These are phyloP conservation scores for Fusarium sp. DNA, from an alignment of 2,329 filamentous ascomycete species.

Conservation along the genomic window DNA sequence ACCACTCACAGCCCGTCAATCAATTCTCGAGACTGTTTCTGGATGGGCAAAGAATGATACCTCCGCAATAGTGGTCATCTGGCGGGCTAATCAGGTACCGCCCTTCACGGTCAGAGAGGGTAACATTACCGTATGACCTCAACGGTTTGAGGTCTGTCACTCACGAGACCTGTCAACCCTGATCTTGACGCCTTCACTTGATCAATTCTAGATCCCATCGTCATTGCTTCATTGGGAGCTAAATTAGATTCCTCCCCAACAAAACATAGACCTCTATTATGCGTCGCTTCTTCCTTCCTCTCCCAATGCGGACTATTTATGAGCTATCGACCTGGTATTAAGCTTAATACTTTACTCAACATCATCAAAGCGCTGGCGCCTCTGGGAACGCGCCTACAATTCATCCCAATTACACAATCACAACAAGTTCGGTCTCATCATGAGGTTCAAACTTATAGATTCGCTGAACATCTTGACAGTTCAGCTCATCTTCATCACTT, in stretches of 20 bases:
- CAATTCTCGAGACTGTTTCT: not conserved
- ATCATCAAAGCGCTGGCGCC: not conserved
- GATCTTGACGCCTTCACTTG: conserved; percentile 35
- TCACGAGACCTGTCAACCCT: conserved; percentile 43
- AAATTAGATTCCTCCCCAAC: conserved; percentile 5
- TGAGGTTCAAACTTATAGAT: conserved; percentile 12
- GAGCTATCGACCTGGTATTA: not conserved
- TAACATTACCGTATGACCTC: conserved; percentile 42
- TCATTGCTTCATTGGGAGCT: conserved; percentile 5
- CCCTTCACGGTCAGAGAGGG: not conserved
- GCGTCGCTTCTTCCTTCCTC: not conserved
- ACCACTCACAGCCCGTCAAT: conserved; percentile 37
- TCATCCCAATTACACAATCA: not conserved
- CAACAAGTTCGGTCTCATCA: conserved; percentile 8
- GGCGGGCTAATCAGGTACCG: conserved; percentile 16
- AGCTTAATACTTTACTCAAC: not conserved
- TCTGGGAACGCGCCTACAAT: not conserved
- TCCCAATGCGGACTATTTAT: not conserved
- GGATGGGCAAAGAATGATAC: conserved; percentile 8
- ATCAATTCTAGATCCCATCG: conserved; percentile 13
- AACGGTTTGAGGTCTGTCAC: conserved; percentile 24
- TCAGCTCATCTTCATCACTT: conserved; percentile 33
- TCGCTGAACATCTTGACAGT: conserved; percentile 26
- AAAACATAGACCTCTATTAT: conserved; percentile 13
- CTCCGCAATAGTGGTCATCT: conserved; percentile 8